Percentiles rank a stretch among this genome's conserved stretches.
Evolutionary conservation across 106 monocot genomes (phyloP).

Genomic region (Agapanthus africanus): DNA sequence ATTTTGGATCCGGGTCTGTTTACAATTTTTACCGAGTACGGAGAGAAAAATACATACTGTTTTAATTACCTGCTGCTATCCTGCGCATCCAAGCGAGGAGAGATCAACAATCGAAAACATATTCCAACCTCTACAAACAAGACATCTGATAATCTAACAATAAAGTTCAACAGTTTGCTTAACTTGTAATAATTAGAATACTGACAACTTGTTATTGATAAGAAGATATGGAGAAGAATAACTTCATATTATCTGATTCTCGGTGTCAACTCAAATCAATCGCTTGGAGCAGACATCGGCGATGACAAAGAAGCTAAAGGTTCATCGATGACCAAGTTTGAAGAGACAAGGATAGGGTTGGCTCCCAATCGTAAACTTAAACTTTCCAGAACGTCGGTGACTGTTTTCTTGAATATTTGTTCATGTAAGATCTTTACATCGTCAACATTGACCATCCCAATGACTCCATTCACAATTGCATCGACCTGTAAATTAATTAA

Average conservation of each 20-base stretch:
- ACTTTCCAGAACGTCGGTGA: constrained; percentile 46
- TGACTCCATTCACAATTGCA: constrained; percentile 35
- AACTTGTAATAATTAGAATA: no score
- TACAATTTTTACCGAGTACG: no score
- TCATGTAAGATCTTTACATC: constrained; percentile 29
- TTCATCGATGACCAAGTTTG: constrained; percentile 68
- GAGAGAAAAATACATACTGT: no score
- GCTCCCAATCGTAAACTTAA: constrained; percentile 50
- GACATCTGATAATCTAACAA: no score
- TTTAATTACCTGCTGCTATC: no score
- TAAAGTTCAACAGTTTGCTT: no score
- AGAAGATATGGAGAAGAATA: no score
- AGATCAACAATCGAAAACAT: no score
- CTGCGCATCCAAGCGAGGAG: no score
- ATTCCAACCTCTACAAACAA: no score
- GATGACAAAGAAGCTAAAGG: constrained; percentile 34
- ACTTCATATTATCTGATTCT: background rate
- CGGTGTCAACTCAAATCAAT: background rate
- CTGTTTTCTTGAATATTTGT: constrained; percentile 50
- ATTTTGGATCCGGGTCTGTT: no score
- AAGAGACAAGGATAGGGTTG: constrained; percentile 38
- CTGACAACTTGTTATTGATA: no score
- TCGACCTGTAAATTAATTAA: constrained; percentile 45
- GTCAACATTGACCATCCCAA: constrained; percentile 27
- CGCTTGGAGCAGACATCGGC: background rate